These are phyloP conservation scores for Xylaria grammica DNA, from an alignment of 495 filamentous ascomycete species.

Conservation along the genomic window DNA sequence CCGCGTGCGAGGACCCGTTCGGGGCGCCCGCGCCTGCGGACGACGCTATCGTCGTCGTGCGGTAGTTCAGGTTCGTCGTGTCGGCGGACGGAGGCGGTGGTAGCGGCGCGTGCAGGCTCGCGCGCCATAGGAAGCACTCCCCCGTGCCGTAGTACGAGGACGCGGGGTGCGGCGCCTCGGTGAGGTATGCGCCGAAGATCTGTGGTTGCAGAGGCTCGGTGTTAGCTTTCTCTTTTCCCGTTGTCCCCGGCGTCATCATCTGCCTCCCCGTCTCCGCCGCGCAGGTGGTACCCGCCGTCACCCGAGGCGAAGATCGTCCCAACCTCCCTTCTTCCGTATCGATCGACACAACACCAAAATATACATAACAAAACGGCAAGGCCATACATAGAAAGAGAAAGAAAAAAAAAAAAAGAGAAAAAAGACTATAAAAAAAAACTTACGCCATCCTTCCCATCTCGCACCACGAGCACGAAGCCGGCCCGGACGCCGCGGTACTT, in stretches of 20 bases:
- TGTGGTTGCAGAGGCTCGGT: slow-evolving; percentile 34
- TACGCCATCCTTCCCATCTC: slow-evolving; percentile 75
- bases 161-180: slow-evolving; percentile 79
- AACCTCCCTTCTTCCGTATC: no score
- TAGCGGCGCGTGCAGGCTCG: slow-evolving; percentile 63
- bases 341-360: no score
- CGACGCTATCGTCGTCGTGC: slow-evolving; percentile 68
- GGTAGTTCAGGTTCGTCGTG: slow-evolving; percentile 66
- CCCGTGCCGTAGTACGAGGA: slow-evolving; percentile 92
- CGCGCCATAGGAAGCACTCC: slow-evolving; percentile 97
- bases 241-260: no score
- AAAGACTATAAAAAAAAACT: slow-evolving; percentile 36
- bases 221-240: slow-evolving; percentile 1
- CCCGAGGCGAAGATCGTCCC: no score
- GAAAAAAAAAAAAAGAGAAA: neutral
- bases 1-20: slow-evolving; percentile 30
- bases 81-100: slow-evolving; percentile 79
- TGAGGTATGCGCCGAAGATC: slow-evolving; percentile 94
- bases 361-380: neutral
- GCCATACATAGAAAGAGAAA: slow-evolving; percentile 1
- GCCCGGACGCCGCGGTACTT: slow-evolving; percentile 68
- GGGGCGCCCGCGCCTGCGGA: slow-evolving; percentile 20
- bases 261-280: no score
- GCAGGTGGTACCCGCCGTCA: no score
- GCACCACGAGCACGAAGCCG: slow-evolving; percentile 85